Percentiles rank a stretch among this genome's conserved stretches.
These are phyloP conservation scores for Syzygium aromaticum DNA, from an alignment of 345 rosid species.

Conservation along the genomic window DNA sequence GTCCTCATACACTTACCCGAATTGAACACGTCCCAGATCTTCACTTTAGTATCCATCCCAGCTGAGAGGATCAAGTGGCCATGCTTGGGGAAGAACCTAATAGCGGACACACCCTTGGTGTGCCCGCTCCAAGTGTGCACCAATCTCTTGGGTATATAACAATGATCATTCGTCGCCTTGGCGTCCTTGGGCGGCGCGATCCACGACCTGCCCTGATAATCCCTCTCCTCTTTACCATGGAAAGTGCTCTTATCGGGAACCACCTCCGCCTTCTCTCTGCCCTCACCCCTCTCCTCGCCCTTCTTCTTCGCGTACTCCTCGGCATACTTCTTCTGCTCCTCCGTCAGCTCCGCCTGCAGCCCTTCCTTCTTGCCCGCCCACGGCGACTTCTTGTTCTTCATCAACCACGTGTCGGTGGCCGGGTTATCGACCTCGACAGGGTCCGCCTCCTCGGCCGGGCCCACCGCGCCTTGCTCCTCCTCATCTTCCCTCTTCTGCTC, in stretches of 20 bases:
- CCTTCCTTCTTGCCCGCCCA: slow-evolving; percentile 97
- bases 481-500: slow-evolving; percentile 48
- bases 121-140: slow-evolving; percentile 92
- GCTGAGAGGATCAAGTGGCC: slow-evolving; percentile 98
- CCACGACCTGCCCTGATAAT: slow-evolving; percentile 97
- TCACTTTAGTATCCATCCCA: slow-evolving; percentile 93
- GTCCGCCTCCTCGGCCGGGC: slow-evolving; percentile 16
- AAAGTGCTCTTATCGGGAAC: slow-evolving; percentile 78
- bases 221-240: slow-evolving; percentile 93
- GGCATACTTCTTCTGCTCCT: slow-evolving; percentile 96
- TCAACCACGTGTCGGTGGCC: slow-evolving; percentile 67
- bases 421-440: slow-evolving; percentile 66
- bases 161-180: slow-evolving; percentile 85
- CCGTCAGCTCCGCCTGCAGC: slow-evolving; percentile 67
- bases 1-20: slow-evolving; percentile 98
- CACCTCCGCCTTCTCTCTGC: slow-evolving; percentile 66
- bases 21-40: slow-evolving; percentile 98
- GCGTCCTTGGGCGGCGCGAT: slow-evolving; percentile 91
- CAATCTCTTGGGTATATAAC: slow-evolving; percentile 73
- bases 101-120: slow-evolving; percentile 79
- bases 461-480: slow-evolving; percentile 21
- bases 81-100: slow-evolving; percentile 86
- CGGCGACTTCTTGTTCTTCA: slow-evolving; percentile 82
- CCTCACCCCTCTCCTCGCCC: slow-evolving; percentile 61
- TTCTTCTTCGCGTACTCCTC: slow-evolving; percentile 95